These are phyloP conservation scores for Lithohypha guttulata DNA, from an alignment of 2,329 filamentous ascomycete genomes.

Conservation along the genomic window DNA sequence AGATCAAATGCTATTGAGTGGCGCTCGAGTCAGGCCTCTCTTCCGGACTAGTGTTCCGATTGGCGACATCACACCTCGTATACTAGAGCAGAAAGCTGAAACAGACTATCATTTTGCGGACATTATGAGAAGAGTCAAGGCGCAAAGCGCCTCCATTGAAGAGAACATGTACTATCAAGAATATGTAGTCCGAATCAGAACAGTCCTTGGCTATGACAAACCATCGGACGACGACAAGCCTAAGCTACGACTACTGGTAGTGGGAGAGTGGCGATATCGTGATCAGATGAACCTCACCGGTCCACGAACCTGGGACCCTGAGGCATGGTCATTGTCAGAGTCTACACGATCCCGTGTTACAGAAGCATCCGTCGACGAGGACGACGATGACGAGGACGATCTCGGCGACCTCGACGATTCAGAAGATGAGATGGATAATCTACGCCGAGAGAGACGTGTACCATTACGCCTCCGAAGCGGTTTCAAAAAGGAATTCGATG, in stretches of 20 bases:
- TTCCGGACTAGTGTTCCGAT: constrained; percentile 1
- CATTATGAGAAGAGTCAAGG: background rate
- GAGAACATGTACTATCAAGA: constrained; percentile 2
- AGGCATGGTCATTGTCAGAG: background rate
- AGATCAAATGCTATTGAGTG: background rate
- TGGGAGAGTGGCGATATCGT: constrained; percentile 8
- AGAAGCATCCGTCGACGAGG: background rate
- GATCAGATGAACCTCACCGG: constrained; percentile 6
- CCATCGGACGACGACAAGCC: constrained; percentile 2
- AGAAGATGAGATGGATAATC: no score
- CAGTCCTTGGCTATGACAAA: background rate
- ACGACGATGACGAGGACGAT: background rate
- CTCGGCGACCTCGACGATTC: background rate
- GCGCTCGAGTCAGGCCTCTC: background rate
- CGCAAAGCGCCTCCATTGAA: background rate
- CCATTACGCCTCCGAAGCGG: background rate
- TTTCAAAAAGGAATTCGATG: constrained; percentile 6
- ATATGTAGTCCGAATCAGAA: background rate
- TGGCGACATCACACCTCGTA: background rate
- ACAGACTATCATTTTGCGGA: constrained; percentile 1
- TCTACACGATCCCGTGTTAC: background rate
- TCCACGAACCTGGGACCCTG: constrained; percentile 1
- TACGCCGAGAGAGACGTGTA: no score
- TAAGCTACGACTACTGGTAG: constrained; percentile 1
- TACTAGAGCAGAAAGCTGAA: background rate